Conservation (phyloP, 805 yeast species). For the Candida silvicultrix region DNA sequence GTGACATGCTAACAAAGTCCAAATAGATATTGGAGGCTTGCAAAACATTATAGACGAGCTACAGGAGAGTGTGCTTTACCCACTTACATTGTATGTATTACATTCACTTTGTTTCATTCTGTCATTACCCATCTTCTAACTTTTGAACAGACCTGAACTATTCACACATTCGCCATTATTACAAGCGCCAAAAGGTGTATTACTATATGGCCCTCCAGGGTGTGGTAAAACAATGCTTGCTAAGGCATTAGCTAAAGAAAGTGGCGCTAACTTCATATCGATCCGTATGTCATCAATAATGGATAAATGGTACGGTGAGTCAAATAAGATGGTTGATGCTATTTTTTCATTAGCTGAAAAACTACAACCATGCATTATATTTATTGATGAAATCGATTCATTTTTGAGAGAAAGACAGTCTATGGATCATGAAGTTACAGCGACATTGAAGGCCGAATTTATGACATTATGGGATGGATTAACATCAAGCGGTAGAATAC, state of each 20-base stretch:
- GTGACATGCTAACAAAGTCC: not conserved
- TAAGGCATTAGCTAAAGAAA: constrained; percentile 87
- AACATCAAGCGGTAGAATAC: constrained; percentile 64
- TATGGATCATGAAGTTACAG: constrained; percentile 91
- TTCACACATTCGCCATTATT: constrained; percentile 68
- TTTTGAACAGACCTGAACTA: constrained; percentile 48
- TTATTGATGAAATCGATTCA: constrained; percentile 95
- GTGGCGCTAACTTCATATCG: constrained; percentile 86
- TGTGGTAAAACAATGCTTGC: constrained; percentile 98
- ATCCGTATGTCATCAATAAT: constrained; percentile 88
- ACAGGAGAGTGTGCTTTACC: constrained; percentile 83
- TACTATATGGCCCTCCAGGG: constrained; percentile 94
- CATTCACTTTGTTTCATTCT: too few species aligned
- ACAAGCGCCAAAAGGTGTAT: constrained; percentile 91
- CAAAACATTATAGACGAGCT: constrained; percentile 78
- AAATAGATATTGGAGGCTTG: constrained; percentile 77
- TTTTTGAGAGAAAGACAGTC: constrained; percentile 81
- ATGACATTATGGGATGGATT: constrained; percentile 98
- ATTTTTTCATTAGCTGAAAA: constrained; percentile 85
- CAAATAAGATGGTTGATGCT: constrained; percentile 90
- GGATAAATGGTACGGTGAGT: constrained; percentile 98
- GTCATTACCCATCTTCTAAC: constrained; percentile 6
- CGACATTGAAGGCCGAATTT: constrained; percentile 90
- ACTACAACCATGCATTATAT: constrained; percentile 89
- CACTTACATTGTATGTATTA: constrained; percentile 44